Conservation (phyloP, 768 basidiomycete species). For the Pleurotus pulmonarius region DNA sequence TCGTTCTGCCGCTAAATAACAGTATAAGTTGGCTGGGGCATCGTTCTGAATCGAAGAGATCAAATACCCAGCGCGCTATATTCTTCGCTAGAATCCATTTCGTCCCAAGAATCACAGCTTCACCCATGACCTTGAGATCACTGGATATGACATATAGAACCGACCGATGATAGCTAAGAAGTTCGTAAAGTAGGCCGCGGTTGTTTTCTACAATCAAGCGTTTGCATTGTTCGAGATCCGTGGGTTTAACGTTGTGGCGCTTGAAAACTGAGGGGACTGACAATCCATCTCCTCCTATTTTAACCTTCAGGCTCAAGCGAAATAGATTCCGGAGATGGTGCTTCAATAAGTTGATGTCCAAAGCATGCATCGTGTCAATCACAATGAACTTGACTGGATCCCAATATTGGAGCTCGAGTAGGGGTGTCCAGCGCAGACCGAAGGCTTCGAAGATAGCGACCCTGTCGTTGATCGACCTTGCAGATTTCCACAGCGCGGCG, state of each 20-base stretch:
- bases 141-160: slow-evolving; percentile 21
- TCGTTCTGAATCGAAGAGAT: neutral
- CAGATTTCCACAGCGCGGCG: slow-evolving; percentile 16
- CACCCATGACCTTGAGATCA: slow-evolving; percentile 13
- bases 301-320: neutral
- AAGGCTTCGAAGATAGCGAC: slow-evolving; percentile 12
- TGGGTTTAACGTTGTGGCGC: neutral
- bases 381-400: slow-evolving; percentile 21
- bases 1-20: slow-evolving; percentile 3
- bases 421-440: slow-evolving; percentile 24
- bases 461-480: slow-evolving; percentile 7
- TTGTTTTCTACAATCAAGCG: neutral
- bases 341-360: slow-evolving; percentile 24
- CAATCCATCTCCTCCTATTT: neutral
- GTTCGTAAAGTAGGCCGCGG: slow-evolving; percentile 2
- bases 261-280: neutral
- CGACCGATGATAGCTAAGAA: slow-evolving; percentile 12
- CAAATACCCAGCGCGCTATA: slow-evolving; percentile 18
- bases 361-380: slow-evolving; percentile 34
- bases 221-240: neutral
- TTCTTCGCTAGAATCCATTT: slow-evolving; percentile 17
- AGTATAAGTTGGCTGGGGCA: neutral
- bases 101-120: slow-evolving; percentile 17
- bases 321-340: slow-evolving; percentile 21
- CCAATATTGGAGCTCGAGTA: slow-evolving; percentile 31